Base-by-base conservation (phyloP, 345 rosid species). In the Atalantia buxifolia region DNA sequence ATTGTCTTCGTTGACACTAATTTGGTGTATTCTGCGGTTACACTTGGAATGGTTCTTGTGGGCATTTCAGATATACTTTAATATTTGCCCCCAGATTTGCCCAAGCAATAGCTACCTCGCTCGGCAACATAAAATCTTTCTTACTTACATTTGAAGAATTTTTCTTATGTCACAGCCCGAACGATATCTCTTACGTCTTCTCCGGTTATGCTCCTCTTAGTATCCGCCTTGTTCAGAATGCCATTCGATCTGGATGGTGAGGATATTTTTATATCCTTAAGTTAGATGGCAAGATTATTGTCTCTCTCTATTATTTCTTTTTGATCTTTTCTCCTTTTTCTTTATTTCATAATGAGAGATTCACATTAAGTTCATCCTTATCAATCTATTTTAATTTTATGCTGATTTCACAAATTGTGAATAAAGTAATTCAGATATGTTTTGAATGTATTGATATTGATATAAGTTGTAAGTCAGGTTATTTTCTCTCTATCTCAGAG, bases 141-240 rank as follows among this genome's bases (percentile, higher is more conserved):
- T 76, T 77, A 12, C 71, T 76, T 76, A 75, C 60, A 38, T 57
- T 72, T 75, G 55, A 79, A 77, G n/a, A 65, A 28, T 21, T 76
- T n/a, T 62, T 74, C 69, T 72, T 70, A 61, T 45, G 86, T 83
- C 79, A 87, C 95, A 96, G 98, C 88, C 97, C 97, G 13, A 83
- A 78, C 59, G 98, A 96, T 83, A 96, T 96, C 76, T 85, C 98
- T 38, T 96, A 96, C 48, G 98, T 94, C 77, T 96, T 94, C 81
- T 96, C 98, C 82, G 99, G 99, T 85, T 96, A 96, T 84, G 99
- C 99, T 40, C 98, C 99, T 18, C 93, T 94, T 35, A 96, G 99
- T 77, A 89, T 94, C 85, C 99, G 99, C 77, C 95, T 96, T 80
- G 87, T 96, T 79, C 99, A 96, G 83, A 91, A 92, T 83, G 99